These are phyloP conservation scores for Ceratobasidium sp. DNA, from an alignment of 1,284 basidiomycete genomes.

Conservation along the genomic window DNA sequence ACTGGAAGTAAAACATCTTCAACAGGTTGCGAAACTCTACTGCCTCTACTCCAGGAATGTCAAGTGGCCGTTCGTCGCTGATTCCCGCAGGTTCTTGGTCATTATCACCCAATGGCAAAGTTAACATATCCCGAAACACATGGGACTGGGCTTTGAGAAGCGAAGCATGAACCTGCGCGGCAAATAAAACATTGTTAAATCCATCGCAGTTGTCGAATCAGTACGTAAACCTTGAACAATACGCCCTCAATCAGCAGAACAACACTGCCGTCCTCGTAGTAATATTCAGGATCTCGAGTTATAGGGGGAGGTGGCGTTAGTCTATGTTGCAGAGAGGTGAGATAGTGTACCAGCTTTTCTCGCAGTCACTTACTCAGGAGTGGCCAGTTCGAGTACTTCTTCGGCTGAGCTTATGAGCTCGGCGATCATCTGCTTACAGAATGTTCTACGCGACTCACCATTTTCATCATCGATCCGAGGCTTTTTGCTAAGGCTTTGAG, in stretches of 20 bases:
- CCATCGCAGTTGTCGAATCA: too few relatives aligned
- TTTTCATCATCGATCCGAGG: not conserved
- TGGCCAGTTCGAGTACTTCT: too few relatives aligned
- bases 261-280: slow-evolving; percentile 24
- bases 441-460: too few relatives aligned
- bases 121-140: not conserved
- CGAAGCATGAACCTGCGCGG: not conserved
- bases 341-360: too few relatives aligned
- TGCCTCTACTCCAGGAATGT: not conserved
- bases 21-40: not conserved
- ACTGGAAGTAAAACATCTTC: slow-evolving; percentile 1
- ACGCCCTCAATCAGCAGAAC: not conserved
- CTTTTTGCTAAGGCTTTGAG: not conserved
- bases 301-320: not conserved
- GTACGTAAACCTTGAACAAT: slow-evolving; percentile 10
- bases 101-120: not conserved
- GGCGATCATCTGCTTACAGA: too few relatives aligned
- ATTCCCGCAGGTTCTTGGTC: not conserved
- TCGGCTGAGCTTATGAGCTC: too few relatives aligned
- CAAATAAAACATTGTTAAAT: not conserved
- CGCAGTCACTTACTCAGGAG: too few relatives aligned
- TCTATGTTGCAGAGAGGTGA: too few relatives aligned
- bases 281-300: slow-evolving; percentile 5
- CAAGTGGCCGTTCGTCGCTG: not conserved
- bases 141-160: not conserved